A percentile compares a stretch with the other conserved stretches of the same genome.
Evolutionary conservation across 345 rosid species (phyloP).

Genomic region (Hibiscus syriacus): DNA sequence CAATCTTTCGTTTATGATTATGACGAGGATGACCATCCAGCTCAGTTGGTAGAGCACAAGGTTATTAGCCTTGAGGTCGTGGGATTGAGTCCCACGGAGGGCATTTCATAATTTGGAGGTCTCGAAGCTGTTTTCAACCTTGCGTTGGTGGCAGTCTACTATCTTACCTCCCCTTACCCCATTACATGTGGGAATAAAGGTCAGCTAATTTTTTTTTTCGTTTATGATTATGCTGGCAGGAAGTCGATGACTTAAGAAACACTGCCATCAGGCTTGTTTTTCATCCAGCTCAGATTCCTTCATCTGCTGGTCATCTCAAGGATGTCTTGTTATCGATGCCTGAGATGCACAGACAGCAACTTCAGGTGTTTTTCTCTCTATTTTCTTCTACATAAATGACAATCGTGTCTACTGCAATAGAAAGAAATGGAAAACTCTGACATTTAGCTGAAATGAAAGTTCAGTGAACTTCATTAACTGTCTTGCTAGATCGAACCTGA

Average conservation of each 20-base stretch:
- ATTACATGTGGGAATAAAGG: no score
- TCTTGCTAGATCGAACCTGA: neutral
- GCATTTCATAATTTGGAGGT: no score
- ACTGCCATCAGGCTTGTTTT: constrained; percentile 70
- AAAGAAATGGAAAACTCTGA: neutral
- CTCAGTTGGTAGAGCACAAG: no score
- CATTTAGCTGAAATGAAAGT: neutral
- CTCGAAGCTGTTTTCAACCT: no score
- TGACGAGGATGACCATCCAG: no score
- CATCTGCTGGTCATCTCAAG: constrained; percentile 70
- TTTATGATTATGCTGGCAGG: constrained; percentile 37
- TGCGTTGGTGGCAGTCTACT: no score
- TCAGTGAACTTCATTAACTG: neutral
- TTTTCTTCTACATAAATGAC: neutral
- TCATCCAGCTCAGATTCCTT: constrained; percentile 77
- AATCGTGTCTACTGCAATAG: neutral
- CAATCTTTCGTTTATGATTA: no score
- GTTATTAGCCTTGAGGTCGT: no score
- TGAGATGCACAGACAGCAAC: constrained; percentile 58
- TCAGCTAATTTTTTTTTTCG: no score
- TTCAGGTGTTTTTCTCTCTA: constrained; percentile 50
- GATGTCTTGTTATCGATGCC: constrained; percentile 81
- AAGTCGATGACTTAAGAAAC: constrained; percentile 51
- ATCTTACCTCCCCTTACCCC: no score
- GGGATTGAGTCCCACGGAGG: no score